Evolutionary conservation across 495 filamentous ascomycete genomes (phyloP).

Genomic region (Aspergillus conjunctus): DNA sequence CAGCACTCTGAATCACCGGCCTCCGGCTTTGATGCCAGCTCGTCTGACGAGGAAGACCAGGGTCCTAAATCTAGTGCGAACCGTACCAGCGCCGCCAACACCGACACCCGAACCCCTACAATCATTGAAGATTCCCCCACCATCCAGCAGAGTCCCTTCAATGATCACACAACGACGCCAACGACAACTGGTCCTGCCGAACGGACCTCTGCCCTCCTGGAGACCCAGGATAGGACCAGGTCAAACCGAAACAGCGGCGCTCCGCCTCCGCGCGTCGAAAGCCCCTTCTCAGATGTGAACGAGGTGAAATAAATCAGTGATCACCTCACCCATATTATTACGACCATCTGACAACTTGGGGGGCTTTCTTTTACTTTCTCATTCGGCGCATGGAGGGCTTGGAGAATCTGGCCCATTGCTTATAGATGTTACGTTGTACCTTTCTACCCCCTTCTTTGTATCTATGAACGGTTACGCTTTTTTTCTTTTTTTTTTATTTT

Average conservation of each 20-base stretch:
- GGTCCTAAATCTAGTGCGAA: conserved; percentile 22
- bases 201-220: conserved; percentile 26
- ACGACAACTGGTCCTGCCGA: conserved; percentile 23
- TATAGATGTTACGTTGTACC: conserved; percentile 23
- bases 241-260: conserved; percentile 32
- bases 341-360: conserved; percentile 16
- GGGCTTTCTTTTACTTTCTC: conserved; percentile 10
- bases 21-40: conserved; percentile 43
- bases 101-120: conserved; percentile 35
- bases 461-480: conserved; percentile 26
- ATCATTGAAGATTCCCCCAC: conserved; percentile 53
- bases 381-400: conserved; percentile 20
- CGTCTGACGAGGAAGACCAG: conserved; percentile 42
- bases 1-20: conserved; percentile 26
- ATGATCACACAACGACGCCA: conserved; percentile 52
- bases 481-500: conserved; percentile 1
- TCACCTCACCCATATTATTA: conserved; percentile 7
- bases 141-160: conserved; percentile 59
- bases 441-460: conserved; percentile 19
- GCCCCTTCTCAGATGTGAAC: conserved; percentile 52
- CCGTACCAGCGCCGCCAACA: conserved; percentile 9
- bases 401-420: conserved; percentile 2
- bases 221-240: conserved; percentile 24
- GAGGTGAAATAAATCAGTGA: conserved; percentile 56
- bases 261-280: conserved; percentile 38